Percentiles rank a stretch among this genome's conserved stretches.
Evolutionary conservation across 2,329 filamentous ascomycete species (phyloP).

Genomic region (Colletotrichum musicola): DNA sequence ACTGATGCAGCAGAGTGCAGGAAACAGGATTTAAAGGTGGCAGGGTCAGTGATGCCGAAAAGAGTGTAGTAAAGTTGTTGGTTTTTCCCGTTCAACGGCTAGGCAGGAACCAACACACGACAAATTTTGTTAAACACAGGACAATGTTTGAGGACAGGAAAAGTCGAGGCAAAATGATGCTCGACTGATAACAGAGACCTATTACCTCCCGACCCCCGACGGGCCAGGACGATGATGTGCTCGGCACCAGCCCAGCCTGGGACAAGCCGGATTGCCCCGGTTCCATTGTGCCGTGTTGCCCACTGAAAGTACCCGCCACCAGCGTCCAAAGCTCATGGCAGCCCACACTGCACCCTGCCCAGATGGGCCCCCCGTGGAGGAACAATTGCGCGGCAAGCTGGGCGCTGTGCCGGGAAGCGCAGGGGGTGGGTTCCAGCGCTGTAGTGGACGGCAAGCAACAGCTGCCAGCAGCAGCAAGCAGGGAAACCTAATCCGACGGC

Average conservation of each 20-base stretch:
- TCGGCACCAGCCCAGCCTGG: constrained; percentile 31
- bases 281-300: constrained; percentile 19
- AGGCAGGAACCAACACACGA: not conserved
- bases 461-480: too few relatives aligned
- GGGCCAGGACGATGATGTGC: constrained; percentile 37
- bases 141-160: constrained; percentile 11
- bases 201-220: not conserved
- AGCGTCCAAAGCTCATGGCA: not conserved
- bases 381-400: constrained; percentile 27
- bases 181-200: constrained; percentile 17
- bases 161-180: constrained; percentile 13
- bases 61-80: not conserved
- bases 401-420: constrained; percentile 26
- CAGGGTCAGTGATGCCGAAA: not conserved
- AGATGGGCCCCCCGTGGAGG: constrained; percentile 4
- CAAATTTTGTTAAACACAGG: not conserved
- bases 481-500: constrained; percentile 17
- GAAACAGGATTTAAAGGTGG: not conserved
- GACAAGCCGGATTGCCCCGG: constrained; percentile 35
- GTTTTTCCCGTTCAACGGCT: constrained; percentile 6
- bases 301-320: constrained; percentile 12
- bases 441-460: not conserved
- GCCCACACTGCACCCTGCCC: constrained; percentile 4
- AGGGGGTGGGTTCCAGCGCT: constrained; percentile 30
- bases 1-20: constrained; percentile 1